These are phyloP conservation scores for Zalerion maritima DNA, from an alignment of 495 filamentous ascomycete genomes.

Conservation along the genomic window DNA sequence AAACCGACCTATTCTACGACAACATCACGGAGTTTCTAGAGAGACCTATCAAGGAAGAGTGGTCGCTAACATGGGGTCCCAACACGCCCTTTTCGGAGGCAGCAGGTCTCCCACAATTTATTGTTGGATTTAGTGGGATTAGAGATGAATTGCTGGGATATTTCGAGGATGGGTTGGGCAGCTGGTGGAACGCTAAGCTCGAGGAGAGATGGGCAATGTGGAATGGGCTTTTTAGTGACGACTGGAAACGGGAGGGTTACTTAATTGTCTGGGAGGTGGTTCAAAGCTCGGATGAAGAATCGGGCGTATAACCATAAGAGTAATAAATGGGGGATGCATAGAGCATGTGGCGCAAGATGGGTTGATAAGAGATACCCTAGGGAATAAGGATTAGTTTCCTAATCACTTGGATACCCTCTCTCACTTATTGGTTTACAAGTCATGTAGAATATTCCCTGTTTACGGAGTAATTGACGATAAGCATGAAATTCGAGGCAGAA, in stretches of 20 bases:
- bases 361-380: no score
- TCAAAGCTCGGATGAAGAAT: background rate
- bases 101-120: slow-evolving; percentile 35
- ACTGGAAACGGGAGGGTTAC: slow-evolving; percentile 70
- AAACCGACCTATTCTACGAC: slow-evolving; percentile 81
- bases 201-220: slow-evolving; percentile 53
- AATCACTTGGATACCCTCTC: no score
- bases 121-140: slow-evolving; percentile 41
- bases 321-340: no score
- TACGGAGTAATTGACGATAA: no score
- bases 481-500: no score
- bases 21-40: slow-evolving; percentile 47
- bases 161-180: slow-evolving; percentile 35
- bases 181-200: slow-evolving; percentile 25
- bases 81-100: slow-evolving; percentile 17
- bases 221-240: slow-evolving; percentile 79
- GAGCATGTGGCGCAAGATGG: no score
- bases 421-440: no score
- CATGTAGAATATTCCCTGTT: no score
- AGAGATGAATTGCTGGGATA: slow-evolving; percentile 27
- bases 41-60: slow-evolving; percentile 20
- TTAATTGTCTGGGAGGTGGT: slow-evolving; percentile 56
- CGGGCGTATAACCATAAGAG: no score
- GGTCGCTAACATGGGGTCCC: slow-evolving; percentile 19
- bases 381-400: no score